Percentiles rank a stretch among this genome's conserved stretches.
Evolutionary conservation across 2,329 filamentous ascomycete genomes (phyloP).

Genomic region (Phialophora chinensis): DNA sequence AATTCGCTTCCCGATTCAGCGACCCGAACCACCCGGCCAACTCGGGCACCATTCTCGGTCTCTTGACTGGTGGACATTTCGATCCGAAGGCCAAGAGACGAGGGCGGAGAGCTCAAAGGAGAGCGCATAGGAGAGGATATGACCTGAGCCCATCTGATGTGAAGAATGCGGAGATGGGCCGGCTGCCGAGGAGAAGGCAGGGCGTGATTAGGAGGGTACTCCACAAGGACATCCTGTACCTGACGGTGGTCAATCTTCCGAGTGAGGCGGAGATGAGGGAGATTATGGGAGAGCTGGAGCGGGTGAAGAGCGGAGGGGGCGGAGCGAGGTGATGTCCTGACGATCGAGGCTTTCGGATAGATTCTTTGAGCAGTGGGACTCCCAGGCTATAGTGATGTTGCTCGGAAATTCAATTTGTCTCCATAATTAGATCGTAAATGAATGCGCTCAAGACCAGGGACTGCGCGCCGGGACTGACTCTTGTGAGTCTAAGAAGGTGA

Average conservation of each 20-base stretch:
- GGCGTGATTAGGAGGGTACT: conserved; percentile 25
- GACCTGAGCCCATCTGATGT: conserved; percentile 29
- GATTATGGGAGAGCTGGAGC: conserved; percentile 27
- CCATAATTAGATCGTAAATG: not conserved
- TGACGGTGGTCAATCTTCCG: conserved; percentile 36
- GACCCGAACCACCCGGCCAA: conserved; percentile 60
- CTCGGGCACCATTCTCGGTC: conserved; percentile 54
- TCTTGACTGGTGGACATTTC: conserved; percentile 54
- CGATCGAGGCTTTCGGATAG: not conserved
- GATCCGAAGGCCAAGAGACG: conserved; percentile 31
- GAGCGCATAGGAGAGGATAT: conserved; percentile 22
- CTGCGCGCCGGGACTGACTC: not conserved
- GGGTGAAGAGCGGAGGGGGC: conserved; percentile 6
- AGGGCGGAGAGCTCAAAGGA: conserved; percentile 23
- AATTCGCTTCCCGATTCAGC: conserved; percentile 56
- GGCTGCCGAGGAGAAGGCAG: conserved; percentile 15
- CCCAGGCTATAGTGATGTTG: not conserved
- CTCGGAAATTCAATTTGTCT: not conserved
- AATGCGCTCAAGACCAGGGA: not conserved
- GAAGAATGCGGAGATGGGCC: conserved; percentile 34
- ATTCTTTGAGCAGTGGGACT: no score
- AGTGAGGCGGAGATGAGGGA: conserved; percentile 33
- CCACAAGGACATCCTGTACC: conserved; percentile 31
- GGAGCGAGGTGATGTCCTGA: not conserved
- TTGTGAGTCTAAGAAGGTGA: no score